Base-by-base conservation (phyloP, 176 grass and related monocot species). In the Tuctoria greenei region DNA sequence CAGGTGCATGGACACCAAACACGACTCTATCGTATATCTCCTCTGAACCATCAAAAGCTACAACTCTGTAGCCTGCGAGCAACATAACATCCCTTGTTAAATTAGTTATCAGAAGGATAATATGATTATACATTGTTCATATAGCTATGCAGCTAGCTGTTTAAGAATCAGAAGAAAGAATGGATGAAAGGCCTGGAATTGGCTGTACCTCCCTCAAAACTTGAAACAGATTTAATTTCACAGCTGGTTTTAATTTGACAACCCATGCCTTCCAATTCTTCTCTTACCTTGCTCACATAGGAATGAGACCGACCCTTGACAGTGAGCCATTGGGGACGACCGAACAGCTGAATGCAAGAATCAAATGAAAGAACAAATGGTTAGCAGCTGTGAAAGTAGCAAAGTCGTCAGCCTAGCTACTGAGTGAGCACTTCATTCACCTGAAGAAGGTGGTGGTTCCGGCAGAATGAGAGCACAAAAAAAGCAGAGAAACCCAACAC, bases 261-360 rank as follows among this genome's bases (percentile, higher is more conserved):
- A 9, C 57, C 77, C 81, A 89, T 92, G 43, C 24, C 89, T n/a
- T 90, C 88, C 58, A 97, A 52, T 41, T 93, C 90, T 42, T 88
- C 86, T 69, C 67, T 86, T 59, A 97, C 95, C 91, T 87, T 93
- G 31, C 81, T 85, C 21, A 97, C 78, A 67, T 97, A 97, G 26
- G 75, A 73, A 64, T 93, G 91, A 0, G 95, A 94, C 11, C 95
- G 91, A 16, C 73, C 67, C 59, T 92, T 97, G 51, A 97, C 88
- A 6, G 95, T 97, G 69, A 97, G 86, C 95, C 88, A 92, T 10
- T 97, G 95, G 0, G 95, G 95, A 0, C 91, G 95, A 10, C 95
- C 95, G 27, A 97, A 97, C 18, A 97, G 77, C 95, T 97, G 65
- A n/a, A 72, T 39, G 27, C 27, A 69, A 15, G 55, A 63, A 65